Evolutionary conservation across 257 asterid species (phyloP), one percentile per base, ranked within the genome.

Genomic region (Penstemon barbatus): DNA sequence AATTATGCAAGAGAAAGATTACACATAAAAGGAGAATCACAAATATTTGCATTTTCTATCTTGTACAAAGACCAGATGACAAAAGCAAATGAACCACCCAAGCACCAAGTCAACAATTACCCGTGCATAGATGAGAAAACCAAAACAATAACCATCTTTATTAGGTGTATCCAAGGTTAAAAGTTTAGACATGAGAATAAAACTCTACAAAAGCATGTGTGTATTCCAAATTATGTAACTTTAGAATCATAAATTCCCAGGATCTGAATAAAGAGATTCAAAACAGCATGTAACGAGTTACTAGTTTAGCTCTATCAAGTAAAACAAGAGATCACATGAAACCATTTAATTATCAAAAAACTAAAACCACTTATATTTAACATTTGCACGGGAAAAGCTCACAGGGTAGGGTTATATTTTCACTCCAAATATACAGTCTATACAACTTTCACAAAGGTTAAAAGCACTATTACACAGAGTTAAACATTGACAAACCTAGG

Each of bases 161-260:
- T 49, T 11, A 10, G 11, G 10, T 38, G 8, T 58, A 43, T 38
- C 63, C 63, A 58, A 7, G 25, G 37, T 38, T 38, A 0, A 58
- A 60, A 25, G 33, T 25, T 25, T 25, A 25, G 8, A 39, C 49
- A 60, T 60, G 65, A 60, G 65, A 50, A 25, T 63, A 18, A 63
- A 42, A 48, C 33, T 37, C 53, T 13, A 43, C 33, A n/a, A 12
- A 13, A 33, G 11, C 39, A 51, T 11, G 15, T 38, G 3, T 11
- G 7, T 41, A 39, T 42, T 10, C 4, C 10, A 40, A 0, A 13
- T 10, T 61, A 61, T 12, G 65, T 41, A 61, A 11, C 38, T 8
- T 46, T 19, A 10, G 65, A 61, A 41, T 19, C 4, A 10, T 39
- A 41, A 61, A 41, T 41, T 41, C 65, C 41, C 7, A 63, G 68